A percentile compares a stretch with the other conserved stretches of the same genome.
These are phyloP conservation scores for Nakazawaea populi DNA, from an alignment of 805 yeast species.

Conservation along the genomic window DNA sequence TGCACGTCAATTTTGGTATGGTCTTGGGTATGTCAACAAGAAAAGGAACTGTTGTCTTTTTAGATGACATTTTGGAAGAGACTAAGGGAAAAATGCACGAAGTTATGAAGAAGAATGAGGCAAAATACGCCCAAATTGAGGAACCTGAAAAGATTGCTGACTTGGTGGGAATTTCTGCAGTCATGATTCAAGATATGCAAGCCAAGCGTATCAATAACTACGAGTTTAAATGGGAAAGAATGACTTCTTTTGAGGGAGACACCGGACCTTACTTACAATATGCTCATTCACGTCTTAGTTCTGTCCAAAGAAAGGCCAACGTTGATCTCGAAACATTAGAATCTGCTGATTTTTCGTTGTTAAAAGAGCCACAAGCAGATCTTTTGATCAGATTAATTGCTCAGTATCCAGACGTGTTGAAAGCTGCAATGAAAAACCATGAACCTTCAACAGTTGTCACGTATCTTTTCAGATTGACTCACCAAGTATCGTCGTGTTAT, in stretches of 20 bases:
- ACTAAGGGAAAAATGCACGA: conserved; percentile 93
- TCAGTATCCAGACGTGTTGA: conserved; percentile 86
- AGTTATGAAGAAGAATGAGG: conserved; percentile 89
- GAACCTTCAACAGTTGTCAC: conserved; percentile 96
- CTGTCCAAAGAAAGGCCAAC: conserved; percentile 82
- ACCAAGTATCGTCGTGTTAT: conserved; percentile 93
- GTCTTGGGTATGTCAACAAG: conserved; percentile 98
- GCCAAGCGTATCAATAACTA: conserved; percentile 95
- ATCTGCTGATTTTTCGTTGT: conserved; percentile 22
- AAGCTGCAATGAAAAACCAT: conserved; percentile 73
- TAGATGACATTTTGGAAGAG: conserved; percentile 89
- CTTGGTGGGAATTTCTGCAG: conserved; percentile 92
- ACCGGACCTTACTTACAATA: conserved; percentile 98
- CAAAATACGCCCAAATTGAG: conserved; percentile 86
- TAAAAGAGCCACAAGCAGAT: conserved; percentile 27
- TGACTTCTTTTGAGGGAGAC: conserved; percentile 98
- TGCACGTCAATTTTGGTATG: conserved; percentile 94
- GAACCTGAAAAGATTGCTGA: conserved; percentile 95
- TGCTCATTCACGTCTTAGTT: conserved; percentile 94
- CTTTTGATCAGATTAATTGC: conserved; percentile 72
- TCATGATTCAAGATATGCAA: conserved; percentile 99
- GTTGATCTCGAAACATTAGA: conserved; percentile 29
- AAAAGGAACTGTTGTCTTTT: conserved; percentile 97
- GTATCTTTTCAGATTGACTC: conserved; percentile 85
- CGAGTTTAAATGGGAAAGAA: conserved; percentile 96